Base-by-base conservation (phyloP, 768 basidiomycete species). In the Pleurotus cornucopiae region DNA sequence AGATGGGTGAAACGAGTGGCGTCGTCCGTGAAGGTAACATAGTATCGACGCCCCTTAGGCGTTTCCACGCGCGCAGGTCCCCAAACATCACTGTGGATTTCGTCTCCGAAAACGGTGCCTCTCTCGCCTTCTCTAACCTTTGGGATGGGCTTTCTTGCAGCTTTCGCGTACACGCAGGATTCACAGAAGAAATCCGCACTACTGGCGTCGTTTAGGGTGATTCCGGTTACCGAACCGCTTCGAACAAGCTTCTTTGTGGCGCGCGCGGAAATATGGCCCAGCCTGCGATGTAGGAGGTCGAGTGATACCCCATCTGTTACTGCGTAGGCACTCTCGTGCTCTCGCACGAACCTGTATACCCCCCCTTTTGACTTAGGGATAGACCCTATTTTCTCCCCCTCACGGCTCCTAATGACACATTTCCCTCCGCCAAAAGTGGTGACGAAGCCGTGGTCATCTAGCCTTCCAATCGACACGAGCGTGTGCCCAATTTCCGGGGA, bases 1-100 rank as follows among this genome's bases (percentile, higher is more conserved):
- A 72, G 54, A 23, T 63, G 61, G 3, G 66, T 68, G 13, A 63
- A 57, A 4, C 67, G 60, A 0, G 69, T 53, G 5, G 63, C 55
- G 41, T 76, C 70, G 46, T 78, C 74, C 0, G 63, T 74, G 56
- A 71, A 78, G 0, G 66, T 69, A n/a, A 72, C 56, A 48, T 71
- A 74, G 48, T 78, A 77, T 18, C 18, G 18, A 18, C 18, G 18
- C 0, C 70, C 67, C 0, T 66, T 63, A 0, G 64, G 55, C 0
- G 56, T 71, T 11, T 54, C 43, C 0, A 72, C 61, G 0, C 64
- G 67, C 0, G 75, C 67, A 3, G 75, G 78, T 12, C 77, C 78
- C 76, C 79, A 81, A 0, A 80, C 39, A 57, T 82, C 73, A 1
- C 66, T 61, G 57, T 77, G 70, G 9, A 79, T 55, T 20, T 71